Conservation (phyloP, 2,329 filamentous ascomycete species). For the Madurella mycetomatis region DNA sequence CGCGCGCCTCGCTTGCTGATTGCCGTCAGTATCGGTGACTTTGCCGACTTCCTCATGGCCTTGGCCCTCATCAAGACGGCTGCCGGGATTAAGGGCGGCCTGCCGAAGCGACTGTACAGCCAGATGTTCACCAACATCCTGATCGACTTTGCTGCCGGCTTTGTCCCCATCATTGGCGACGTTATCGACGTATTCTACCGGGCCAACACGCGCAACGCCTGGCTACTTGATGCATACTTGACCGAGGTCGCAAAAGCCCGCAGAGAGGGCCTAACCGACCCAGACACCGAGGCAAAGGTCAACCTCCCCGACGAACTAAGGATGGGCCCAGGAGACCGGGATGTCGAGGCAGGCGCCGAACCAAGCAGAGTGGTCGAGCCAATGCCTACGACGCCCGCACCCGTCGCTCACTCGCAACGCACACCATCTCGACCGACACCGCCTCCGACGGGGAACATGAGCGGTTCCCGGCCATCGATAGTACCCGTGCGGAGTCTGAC, state of each 20-base stretch:
- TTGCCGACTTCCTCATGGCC: slow-evolving; percentile 67
- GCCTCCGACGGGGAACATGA: neutral
- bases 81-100: slow-evolving; percentile 68
- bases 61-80: slow-evolving; percentile 71
- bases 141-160: slow-evolving; percentile 67
- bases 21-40: slow-evolving; percentile 63
- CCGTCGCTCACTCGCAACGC: slow-evolving; percentile 1
- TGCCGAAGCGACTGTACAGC: slow-evolving; percentile 56
- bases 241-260: slow-evolving; percentile 62
- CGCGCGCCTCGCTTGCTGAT: slow-evolving; percentile 18
- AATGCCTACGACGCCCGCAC: neutral
- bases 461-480: neutral
- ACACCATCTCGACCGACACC: slow-evolving; percentile 1
- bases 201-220: slow-evolving; percentile 72
- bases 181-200: slow-evolving; percentile 67
- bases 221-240: slow-evolving; percentile 55
- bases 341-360: slow-evolving; percentile 15
- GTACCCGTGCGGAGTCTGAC: slow-evolving; percentile 13
- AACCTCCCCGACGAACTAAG: slow-evolving; percentile 3
- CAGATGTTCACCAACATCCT: slow-evolving; percentile 79
- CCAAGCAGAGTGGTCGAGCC: neutral
- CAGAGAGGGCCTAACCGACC: slow-evolving; percentile 32
- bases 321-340: slow-evolving; percentile 1
- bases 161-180: slow-evolving; percentile 74
- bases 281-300: slow-evolving; percentile 29